Evolutionary conservation across 352 stramenopile species (phyloP).

Genomic region (Pythium guiyangense): DNA sequence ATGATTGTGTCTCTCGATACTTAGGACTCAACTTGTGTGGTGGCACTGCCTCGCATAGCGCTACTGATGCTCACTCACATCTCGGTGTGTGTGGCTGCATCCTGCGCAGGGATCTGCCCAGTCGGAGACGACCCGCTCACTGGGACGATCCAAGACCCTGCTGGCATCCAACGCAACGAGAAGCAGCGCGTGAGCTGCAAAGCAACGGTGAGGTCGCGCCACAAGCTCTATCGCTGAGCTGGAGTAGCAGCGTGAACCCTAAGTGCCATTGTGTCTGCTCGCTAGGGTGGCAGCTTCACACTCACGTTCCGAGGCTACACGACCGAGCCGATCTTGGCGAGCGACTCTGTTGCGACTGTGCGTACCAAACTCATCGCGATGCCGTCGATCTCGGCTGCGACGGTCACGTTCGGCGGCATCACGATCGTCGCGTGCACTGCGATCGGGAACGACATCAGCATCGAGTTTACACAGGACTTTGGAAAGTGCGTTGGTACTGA

Average conservation of each 20-base stretch:
- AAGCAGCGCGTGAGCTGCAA: slow-evolving; percentile 63
- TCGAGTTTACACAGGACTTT: slow-evolving; percentile 77
- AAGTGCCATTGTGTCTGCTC: not conserved
- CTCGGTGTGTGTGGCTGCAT: not conserved
- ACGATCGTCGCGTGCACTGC: slow-evolving; percentile 60
- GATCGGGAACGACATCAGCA: slow-evolving; percentile 71
- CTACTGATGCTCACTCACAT: too few species aligned
- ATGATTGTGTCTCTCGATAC: not conserved
- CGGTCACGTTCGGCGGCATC: slow-evolving; percentile 64
- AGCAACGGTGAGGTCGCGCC: slow-evolving; percentile 33
- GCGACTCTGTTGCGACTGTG: slow-evolving; percentile 47
- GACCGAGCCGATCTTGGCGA: slow-evolving; percentile 60
- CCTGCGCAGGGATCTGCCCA: slow-evolving; percentile 56
- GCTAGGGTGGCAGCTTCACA: slow-evolving; percentile 72
- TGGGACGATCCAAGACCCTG: slow-evolving; percentile 53
- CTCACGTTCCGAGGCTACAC: slow-evolving; percentile 78
- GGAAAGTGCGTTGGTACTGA: slow-evolving; percentile 39
- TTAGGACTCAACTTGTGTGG: too few species aligned
- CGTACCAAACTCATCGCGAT: slow-evolving; percentile 48
- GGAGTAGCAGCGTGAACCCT: not conserved
- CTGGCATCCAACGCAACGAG: slow-evolving; percentile 66
- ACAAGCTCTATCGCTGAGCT: not conserved
- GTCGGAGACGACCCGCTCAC: slow-evolving; percentile 85
- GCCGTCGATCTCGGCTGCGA: slow-evolving; percentile 56
- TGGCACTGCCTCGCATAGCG: too few species aligned